Evolutionary conservation across 2,329 filamentous ascomycete genomes (phyloP).

Genomic region (Sporothrix inflata): DNA sequence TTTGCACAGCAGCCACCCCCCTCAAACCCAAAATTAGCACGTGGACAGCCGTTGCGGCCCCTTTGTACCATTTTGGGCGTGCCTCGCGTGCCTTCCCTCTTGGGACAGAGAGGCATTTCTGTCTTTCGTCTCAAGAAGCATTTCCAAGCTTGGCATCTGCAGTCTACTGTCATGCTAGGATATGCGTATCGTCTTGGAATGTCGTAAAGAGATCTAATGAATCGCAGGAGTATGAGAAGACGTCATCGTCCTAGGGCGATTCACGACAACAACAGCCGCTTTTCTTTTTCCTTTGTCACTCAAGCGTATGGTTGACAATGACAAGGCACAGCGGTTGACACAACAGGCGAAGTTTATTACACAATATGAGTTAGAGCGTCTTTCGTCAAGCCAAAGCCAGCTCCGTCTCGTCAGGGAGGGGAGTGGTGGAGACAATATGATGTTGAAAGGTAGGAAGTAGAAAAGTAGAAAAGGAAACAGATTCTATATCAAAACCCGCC

Average conservation of each 20-base stretch:
- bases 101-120: not conserved
- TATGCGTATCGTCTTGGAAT: not conserved
- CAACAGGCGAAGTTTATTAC: not conserved
- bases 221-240: not conserved
- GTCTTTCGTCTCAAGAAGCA: not conserved
- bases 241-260: not conserved
- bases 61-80: not conserved
- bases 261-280: not conserved
- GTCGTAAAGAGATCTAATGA: not conserved
- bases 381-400: not conserved
- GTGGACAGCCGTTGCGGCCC: not conserved
- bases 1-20: not conserved
- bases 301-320: not conserved
- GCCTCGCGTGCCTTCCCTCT: not conserved
- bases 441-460: not conserved
- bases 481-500: conserved; percentile 12
- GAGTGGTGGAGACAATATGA: not conserved
- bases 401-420: not conserved
- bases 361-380: not conserved
- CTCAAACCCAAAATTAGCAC: not conserved
- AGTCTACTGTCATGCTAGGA: not conserved
- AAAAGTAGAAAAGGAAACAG: not conserved
- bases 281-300: not conserved
- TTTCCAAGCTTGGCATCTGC: conserved; percentile 8
- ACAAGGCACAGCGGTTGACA: not conserved